Conservation (phyloP, 257 asterid genomes). For the Petrea volubilis region DNA sequence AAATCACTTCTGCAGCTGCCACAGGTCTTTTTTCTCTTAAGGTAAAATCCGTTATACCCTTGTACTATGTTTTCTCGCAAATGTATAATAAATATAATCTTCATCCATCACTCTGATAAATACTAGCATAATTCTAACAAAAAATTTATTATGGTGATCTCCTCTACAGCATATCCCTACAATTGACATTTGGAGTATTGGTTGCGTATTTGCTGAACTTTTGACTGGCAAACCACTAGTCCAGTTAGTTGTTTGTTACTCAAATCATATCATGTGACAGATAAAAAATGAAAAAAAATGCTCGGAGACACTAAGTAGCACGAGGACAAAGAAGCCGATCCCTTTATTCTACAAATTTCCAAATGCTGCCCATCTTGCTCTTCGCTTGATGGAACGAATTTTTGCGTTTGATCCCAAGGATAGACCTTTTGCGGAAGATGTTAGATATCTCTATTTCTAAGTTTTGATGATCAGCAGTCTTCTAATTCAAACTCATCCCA, state of each 20-base stretch:
- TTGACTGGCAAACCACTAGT: slow-evolving; percentile 76
- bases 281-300: slow-evolving; percentile 95
- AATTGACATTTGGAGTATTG: slow-evolving; percentile 95
- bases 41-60: slow-evolving; percentile 20
- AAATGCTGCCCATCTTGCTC: slow-evolving; percentile 80
- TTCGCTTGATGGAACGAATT: slow-evolving; percentile 82
- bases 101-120: background rate
- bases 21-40: slow-evolving; percentile 47
- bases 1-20: slow-evolving; percentile 51
- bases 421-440: slow-evolving; percentile 91
- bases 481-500: slow-evolving; percentile 29
- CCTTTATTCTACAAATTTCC: slow-evolving; percentile 88
- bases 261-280: slow-evolving; percentile 39
- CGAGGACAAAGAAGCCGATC: slow-evolving; percentile 82
- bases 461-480: background rate
- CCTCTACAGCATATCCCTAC: slow-evolving; percentile 96
- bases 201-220: slow-evolving; percentile 92
- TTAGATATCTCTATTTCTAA: slow-evolving; percentile 17
- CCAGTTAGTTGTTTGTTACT: slow-evolving; percentile 19
- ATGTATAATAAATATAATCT: background rate
- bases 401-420: slow-evolving; percentile 96
- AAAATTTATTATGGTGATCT: slow-evolving; percentile 16
- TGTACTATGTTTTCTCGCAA: background rate
- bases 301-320: slow-evolving; percentile 92
- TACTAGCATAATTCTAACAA: slow-evolving; percentile 11